These are phyloP conservation scores for Fragaria iinumae DNA, from an alignment of 306 rosid genomes.

Conservation along the genomic window DNA sequence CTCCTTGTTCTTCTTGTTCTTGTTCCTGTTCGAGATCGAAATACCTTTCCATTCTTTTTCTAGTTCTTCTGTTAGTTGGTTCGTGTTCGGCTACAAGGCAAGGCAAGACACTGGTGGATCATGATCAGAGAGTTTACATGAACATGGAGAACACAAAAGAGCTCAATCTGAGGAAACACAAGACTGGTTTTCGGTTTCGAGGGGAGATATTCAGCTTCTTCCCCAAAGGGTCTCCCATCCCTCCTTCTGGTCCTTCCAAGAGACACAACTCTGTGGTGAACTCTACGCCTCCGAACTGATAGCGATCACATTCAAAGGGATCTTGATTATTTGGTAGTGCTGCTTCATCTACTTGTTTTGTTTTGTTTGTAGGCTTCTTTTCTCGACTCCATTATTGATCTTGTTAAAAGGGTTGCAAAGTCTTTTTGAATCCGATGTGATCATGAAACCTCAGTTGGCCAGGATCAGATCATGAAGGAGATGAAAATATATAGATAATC, in stretches of 20 bases:
- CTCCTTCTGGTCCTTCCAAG: constrained; percentile 93
- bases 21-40: constrained; percentile 31
- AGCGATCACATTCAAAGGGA: not conserved
- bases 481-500: not conserved
- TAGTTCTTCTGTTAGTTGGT: constrained; percentile 45
- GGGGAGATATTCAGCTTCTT: constrained; percentile 62
- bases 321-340: constrained; percentile 3
- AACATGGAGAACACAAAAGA: constrained; percentile 13
- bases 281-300: constrained; percentile 54
- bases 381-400: constrained; percentile 20
- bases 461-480: constrained; percentile 23
- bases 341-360: not conserved
- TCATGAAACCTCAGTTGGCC: constrained; percentile 16
- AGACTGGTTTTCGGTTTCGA: constrained; percentile 22
- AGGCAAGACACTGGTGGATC: constrained; percentile 32
- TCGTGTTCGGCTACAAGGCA: constrained; percentile 59
- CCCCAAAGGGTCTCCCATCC: constrained; percentile 63
- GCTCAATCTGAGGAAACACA: constrained; percentile 21
- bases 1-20: constrained; percentile 24
- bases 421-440: constrained; percentile 29
- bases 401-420: constrained; percentile 19
- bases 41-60: constrained; percentile 25
- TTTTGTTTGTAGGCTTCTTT: constrained; percentile 6
- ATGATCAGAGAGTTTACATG: constrained; percentile 4
- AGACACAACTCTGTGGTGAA: constrained; percentile 63